Conservation (phyloP, 1,284 basidiomycete genomes). For the Cryptococcus sp. region DNA sequence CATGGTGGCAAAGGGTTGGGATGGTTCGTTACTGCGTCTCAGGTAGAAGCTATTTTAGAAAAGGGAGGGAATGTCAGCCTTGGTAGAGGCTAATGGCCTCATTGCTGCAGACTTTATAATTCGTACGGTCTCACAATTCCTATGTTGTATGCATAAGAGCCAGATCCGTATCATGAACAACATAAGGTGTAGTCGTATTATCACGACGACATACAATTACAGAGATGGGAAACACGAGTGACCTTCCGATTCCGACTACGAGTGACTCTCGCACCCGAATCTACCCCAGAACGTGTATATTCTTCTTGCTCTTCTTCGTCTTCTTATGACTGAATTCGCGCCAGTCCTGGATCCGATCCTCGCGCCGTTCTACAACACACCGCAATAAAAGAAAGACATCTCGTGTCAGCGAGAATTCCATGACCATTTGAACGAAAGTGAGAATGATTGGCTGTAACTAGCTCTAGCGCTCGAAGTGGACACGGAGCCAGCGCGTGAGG, state of each 20-base stretch:
- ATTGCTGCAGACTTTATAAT: no score
- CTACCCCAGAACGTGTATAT: conserved; percentile 44
- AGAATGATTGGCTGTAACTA: no score
- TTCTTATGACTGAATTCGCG: conserved; percentile 43
- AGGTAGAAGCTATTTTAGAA: conserved; percentile 66
- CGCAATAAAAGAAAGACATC: conserved; percentile 11
- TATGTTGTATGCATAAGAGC: not conserved
- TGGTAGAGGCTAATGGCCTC: conserved; percentile 11
- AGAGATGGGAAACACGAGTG: no score
- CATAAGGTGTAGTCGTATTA: not conserved
- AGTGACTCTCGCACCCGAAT: not conserved
- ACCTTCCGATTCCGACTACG: no score
- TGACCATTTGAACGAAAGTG: not conserved
- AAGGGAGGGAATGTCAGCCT: conserved; percentile 60
- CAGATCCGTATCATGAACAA: not conserved
- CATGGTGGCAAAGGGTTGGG: conserved; percentile 64
- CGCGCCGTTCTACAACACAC: conserved; percentile 38
- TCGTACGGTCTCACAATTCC: not conserved
- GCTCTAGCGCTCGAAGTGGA: no score
- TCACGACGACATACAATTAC: no score
- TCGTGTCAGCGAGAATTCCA: conserved; percentile 38
- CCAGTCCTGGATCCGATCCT: conserved; percentile 50
- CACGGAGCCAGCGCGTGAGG: no score
- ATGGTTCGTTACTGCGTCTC: conserved; percentile 73
- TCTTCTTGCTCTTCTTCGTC: conserved; percentile 47